Evolutionary conservation across 495 filamentous ascomycete genomes (phyloP).

Genomic region (Penicillium manginii): DNA sequence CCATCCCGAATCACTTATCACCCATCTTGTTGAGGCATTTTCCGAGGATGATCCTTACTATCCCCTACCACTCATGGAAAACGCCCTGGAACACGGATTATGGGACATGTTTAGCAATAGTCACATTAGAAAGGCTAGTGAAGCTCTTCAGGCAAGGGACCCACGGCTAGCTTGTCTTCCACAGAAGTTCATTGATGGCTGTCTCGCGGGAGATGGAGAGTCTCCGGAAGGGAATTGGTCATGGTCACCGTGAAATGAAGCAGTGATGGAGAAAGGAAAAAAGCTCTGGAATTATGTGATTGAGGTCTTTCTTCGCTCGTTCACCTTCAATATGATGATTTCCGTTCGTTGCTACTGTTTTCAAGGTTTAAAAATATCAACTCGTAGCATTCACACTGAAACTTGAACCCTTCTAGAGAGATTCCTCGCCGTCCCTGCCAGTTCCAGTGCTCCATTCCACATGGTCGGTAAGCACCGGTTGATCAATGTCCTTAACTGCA

Average conservation of each 20-base stretch:
- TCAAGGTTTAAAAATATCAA: no score
- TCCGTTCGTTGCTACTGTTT: no score
- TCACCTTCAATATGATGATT: no score
- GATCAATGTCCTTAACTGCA: not conserved
- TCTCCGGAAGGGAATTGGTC: conserved; percentile 5
- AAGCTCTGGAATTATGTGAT: no score
- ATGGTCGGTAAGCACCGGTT: not conserved
- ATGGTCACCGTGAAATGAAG: conserved; percentile 8
- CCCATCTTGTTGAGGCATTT: conserved; percentile 34
- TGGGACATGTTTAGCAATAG: conserved; percentile 33
- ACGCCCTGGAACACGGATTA: conserved; percentile 26
- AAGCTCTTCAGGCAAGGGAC: conserved; percentile 4
- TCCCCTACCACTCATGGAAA: conserved; percentile 34
- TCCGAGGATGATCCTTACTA: conserved; percentile 47
- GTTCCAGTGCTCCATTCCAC: conserved; percentile 4
- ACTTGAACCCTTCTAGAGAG: not conserved
- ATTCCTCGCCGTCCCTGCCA: not conserved
- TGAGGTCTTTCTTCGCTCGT: no score
- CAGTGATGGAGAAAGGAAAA: not conserved
- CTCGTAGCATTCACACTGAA: no score
- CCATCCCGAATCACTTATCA: not conserved
- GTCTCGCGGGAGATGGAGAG: conserved; percentile 6
- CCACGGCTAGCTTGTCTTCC: conserved; percentile 5
- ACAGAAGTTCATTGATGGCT: conserved; percentile 7
- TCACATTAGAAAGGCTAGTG: conserved; percentile 6